phyloP scores from a whole-genome alignment of 2,329 filamentous ascomycete genomes.

The Dothideomycetes sp. region DNA sequence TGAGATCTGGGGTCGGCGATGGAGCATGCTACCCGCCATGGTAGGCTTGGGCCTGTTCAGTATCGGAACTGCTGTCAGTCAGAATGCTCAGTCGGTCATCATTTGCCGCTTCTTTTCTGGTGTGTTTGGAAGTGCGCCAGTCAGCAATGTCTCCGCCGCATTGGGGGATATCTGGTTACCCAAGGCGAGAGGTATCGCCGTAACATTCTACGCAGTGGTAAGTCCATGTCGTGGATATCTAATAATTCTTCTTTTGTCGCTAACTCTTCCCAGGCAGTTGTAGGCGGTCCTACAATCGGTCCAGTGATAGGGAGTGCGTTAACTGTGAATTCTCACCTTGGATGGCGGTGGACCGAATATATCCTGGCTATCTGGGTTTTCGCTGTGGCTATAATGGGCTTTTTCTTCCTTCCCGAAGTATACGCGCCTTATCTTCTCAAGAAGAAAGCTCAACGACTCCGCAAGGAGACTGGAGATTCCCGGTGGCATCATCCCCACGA shows the following conservation, averaged over 20 bases:
- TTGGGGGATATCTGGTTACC: constrained; percentile 33
- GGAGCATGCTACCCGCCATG: constrained; percentile 33
- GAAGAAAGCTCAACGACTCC: constrained; percentile 25
- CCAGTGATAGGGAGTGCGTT: constrained; percentile 33
- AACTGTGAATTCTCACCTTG: constrained; percentile 20
- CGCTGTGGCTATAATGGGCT: constrained; percentile 14
- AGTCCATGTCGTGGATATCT: constrained; percentile 23
- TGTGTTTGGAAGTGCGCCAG: constrained; percentile 32
- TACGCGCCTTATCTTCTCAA: constrained; percentile 29
- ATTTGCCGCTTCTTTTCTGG: constrained; percentile 35
- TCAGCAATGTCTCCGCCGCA: constrained; percentile 32
- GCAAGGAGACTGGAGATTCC: constrained; percentile 27
- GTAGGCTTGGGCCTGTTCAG: constrained; percentile 33
- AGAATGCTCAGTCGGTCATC: constrained; percentile 25
- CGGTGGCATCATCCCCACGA: constrained; percentile 36
- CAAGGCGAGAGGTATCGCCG: constrained; percentile 26
- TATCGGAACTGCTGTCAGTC: constrained; percentile 32
- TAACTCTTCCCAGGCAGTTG: too few relatives aligned
- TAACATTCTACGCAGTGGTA: constrained; percentile 29
- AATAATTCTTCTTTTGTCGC: background rate
- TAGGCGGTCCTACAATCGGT: constrained; percentile 28
- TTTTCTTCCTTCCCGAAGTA: constrained; percentile 27
- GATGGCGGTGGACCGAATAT: constrained; percentile 38
- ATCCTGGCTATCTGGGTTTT: constrained; percentile 31
- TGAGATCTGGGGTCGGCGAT: constrained; percentile 35